Base-by-base conservation (phyloP, 768 basidiomycete species). In the Panaeolus cyanescens region DNA sequence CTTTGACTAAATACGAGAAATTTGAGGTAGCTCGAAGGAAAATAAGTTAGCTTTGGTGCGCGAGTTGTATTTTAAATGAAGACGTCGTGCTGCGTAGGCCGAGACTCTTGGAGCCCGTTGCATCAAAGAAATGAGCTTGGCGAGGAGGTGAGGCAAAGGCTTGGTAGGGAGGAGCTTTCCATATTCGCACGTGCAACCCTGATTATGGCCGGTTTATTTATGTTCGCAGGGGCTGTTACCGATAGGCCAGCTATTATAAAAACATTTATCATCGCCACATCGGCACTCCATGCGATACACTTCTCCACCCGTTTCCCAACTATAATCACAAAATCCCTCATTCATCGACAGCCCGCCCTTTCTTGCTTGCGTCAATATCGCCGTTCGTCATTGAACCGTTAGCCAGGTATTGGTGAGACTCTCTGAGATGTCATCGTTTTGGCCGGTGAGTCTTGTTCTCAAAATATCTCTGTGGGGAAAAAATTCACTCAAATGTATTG, bases 361-460 rank as follows among this genome's bases (percentile, higher is more conserved):
- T 28, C 45, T 28, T 20, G 22, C 13, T 7, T 50, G 22, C 45
- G 22, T n/a, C 45, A 50, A 50, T 28, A 50, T 50, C 45, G 45
- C 45, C 25, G 22, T 28, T 50, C 22, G 25, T 50, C 12, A 28
- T 28, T 28, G 39, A 42, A 22, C 19, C 39, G 4, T 20, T 42
- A 42, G 5, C 6, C n/a, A 22, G 39, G n/a, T 17, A n/a, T 42
- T 12, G 39, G 39, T 42, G 39, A 42, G 39, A 42, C 39, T 42
- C 39, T 42, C 22, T 28, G 45, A 28, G 45, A 50, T 50, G 45
- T 25, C 45, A 28, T 25, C 66, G 30, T 85, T 85, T 64, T 70
- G 84, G 65, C 85, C 83, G 40, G 85, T 85, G 58, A 63, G 82
- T 70, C 54, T 54, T 56, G 6, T 32, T 25, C 59, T 60, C 56